Evolutionary conservation across 495 filamentous ascomycete genomes (phyloP).

Genomic region (Tuber brumale): DNA sequence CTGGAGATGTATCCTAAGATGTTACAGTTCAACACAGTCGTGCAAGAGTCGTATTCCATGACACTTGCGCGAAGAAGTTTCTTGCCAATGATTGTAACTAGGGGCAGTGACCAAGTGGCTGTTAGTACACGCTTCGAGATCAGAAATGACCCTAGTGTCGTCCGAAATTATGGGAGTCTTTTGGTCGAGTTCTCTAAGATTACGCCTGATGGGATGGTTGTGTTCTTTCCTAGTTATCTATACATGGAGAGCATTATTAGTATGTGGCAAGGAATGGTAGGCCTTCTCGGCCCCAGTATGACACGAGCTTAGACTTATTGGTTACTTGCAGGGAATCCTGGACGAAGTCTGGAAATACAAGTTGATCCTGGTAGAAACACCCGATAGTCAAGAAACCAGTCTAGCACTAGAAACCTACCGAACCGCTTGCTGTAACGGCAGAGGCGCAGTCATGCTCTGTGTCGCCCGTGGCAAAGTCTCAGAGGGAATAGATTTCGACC

Average conservation of each 20-base stretch:
- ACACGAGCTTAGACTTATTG: not conserved
- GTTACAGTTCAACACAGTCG: conserved; percentile 83
- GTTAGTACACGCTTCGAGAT: conserved; percentile 89
- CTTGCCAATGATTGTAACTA: conserved; percentile 93
- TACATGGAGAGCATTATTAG: conserved; percentile 99
- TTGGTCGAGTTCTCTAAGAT: conserved; percentile 89
- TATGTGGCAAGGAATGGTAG: conserved; percentile 94
- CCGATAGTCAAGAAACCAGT: conserved; percentile 93
- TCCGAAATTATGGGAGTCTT: conserved; percentile 90
- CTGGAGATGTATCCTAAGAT: conserved; percentile 99
- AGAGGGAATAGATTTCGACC: conserved; percentile 98
- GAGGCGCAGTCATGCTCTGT: conserved; percentile 86
- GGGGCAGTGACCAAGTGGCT: conserved; percentile 85
- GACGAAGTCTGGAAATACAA: conserved; percentile 99
- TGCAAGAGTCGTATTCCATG: conserved; percentile 96
- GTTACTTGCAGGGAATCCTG: conserved; percentile 56
- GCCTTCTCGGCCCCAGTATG: conserved; percentile 2
- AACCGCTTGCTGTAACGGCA: conserved; percentile 92
- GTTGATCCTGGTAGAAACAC: conserved; percentile 94
- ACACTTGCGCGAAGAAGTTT: conserved; percentile 92
- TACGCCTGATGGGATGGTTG: conserved; percentile 93
- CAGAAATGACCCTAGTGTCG: conserved; percentile 86
- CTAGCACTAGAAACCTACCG: conserved; percentile 94
- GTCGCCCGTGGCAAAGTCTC: conserved; percentile 95
- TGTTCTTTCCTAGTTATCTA: conserved; percentile 97